Evolutionary conservation across 148 eudicot species (phyloP).

Genomic region (Limonium bicolor): DNA sequence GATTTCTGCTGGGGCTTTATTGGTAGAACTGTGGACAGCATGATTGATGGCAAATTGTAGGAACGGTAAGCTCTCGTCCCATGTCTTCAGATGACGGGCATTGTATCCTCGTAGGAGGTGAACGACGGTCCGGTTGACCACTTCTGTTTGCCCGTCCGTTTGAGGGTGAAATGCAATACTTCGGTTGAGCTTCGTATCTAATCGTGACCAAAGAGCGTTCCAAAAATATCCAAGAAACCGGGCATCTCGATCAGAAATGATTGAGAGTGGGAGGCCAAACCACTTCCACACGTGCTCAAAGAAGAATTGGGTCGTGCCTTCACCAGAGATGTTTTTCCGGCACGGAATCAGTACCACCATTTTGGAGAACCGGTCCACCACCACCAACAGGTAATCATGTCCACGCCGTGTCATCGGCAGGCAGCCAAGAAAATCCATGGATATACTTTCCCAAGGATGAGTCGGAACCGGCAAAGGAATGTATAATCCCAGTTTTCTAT

Average conservation of each 20-base stretch:
- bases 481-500: no score
- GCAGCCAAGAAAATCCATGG: no score
- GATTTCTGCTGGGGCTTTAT: neutral
- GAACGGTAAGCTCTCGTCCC: conserved; percentile 1
- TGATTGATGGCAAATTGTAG: neutral
- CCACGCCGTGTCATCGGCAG: no score
- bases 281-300: neutral
- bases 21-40: neutral
- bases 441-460: no score
- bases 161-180: neutral
- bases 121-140: neutral
- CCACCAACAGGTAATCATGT: neutral
- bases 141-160: conserved; percentile 3
- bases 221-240: neutral
- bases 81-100: neutral
- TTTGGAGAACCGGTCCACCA: neutral
- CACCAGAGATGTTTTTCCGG: neutral
- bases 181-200: neutral
- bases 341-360: neutral
- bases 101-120: neutral
- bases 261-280: neutral
- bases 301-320: neutral
- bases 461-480: no score
- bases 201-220: neutral
- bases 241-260: neutral